Evolutionary conservation across 2,329 filamentous ascomycete genomes (phyloP), one percentile per base, ranked within the genome.

Genomic region (Microdochium nivale): DNA sequence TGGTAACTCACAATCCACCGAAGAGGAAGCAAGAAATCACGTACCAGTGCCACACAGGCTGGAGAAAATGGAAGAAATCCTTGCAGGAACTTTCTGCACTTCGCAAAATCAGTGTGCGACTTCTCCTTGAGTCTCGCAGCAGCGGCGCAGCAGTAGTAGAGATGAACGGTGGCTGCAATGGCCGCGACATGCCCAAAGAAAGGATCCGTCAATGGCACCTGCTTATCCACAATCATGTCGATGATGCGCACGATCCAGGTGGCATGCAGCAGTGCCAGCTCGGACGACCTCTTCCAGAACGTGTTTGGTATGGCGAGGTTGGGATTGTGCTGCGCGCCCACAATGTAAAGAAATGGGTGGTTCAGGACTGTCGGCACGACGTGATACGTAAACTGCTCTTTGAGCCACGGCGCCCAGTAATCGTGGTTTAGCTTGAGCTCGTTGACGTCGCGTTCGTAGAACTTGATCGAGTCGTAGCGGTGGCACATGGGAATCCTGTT

Each of bases 221-320:
- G 69, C 61, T 77, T 77, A 51, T 77, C 74, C 1, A 72, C 64
- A 1, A 76, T 71, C 76, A 79, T 78, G 48, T 78, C 75, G 35
- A 79, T 77, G 60, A 79, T 70, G 3, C 76, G 70, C 14, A 76
- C 74, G 40, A 78, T 71, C 76, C 76, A 79, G 0, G 76, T 79
- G 2, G 73, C 70, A 48, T 79, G 76, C 2, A 78, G 61, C 1
- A 79, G 60, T 0, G 75, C 76, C 13, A 76, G 60, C 55, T 79
- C 76, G 0, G 74, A 77, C 0, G 75, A 78, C 2, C 74, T 61
- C 40, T 73, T 66, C 76, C 76, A 79, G 52, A 79, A 79, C 0
- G 74, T 76, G 51, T 79, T 79, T 0, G 76, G 76, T 5, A 78
- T 77, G 0, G 72, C 72, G 25, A 78, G 59, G 47, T 78, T 77